Conservation (phyloP, 352 stramenopile genomes). For the Pythium angustatum region DNA sequence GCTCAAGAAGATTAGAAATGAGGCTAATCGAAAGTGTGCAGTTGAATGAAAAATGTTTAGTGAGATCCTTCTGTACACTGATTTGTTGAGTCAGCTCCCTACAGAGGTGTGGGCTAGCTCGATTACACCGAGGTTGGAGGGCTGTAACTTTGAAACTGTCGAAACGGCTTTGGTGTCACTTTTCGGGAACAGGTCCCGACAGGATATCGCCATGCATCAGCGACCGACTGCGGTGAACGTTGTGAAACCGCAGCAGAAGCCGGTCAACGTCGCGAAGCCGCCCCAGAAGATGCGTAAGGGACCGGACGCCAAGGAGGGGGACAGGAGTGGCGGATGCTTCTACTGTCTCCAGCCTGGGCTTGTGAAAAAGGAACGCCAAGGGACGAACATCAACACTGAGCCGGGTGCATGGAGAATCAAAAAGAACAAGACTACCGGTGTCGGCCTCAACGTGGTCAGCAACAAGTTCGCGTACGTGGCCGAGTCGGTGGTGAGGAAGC, state of each 20-base stretch:
- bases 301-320: not conserved
- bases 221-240: not conserved
- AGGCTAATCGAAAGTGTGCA: slow-evolving; percentile 1
- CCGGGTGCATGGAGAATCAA: too few species aligned
- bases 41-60: not conserved
- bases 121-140: not conserved
- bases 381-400: too few species aligned
- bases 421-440: not conserved
- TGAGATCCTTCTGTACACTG: not conserved
- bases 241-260: not conserved
- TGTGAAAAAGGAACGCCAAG: slow-evolving; percentile 2
- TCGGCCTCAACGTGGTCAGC: not conserved
- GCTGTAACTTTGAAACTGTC: not conserved
- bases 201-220: not conserved
- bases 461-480: not conserved
- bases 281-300: slow-evolving; percentile 1
- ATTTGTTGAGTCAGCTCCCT: slow-evolving; percentile 4
- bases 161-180: not conserved
- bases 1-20: slow-evolving; percentile 9
- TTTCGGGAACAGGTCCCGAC: slow-evolving; percentile 4
- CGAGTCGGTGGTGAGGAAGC: not conserved
- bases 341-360: not conserved
- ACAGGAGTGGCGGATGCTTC: slow-evolving; percentile 1
- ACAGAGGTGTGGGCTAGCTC: not conserved
- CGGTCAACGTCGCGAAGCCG: too few species aligned